Evolutionary conservation across 2,329 filamentous ascomycete genomes (phyloP), one percentile per base, ranked within the genome.

Genomic region (Eutypella sp.): DNA sequence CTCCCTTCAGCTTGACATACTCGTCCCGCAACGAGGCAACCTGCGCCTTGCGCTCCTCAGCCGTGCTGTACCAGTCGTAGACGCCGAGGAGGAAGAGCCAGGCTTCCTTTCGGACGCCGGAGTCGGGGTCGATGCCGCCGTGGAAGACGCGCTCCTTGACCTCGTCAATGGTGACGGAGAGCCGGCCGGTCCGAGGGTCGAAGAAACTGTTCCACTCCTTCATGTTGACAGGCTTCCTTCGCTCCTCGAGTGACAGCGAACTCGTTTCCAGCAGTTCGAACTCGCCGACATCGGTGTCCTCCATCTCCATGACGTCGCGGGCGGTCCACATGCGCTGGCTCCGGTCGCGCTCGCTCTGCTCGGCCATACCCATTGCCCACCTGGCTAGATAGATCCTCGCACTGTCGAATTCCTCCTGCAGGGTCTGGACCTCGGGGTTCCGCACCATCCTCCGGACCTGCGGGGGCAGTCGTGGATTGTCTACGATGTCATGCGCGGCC

Each of bases 331-430:
- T 91, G 40, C 91, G 77, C 65, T 91, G 86, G 42, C 83, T 87
- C 20, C 85, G 76, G 57, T 99, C 93, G 33, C 83, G 78, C 61
- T 99, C 93, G 58, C 91, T 92, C 70, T 99, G 93, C 65, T 99
- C 95, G 0, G 93, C 91, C 53, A 99, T 96, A 7, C 90, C 90
- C 93, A 99, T 97, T 2, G 93, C 93, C 93, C 93, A 99, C 52
- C 93, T 79, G 19, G 93, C 93, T 33, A 99, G 76, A 62, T 99
- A 99, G 48, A 99, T 77, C 53, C 93, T 81, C 4, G 95, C 93
- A 58, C 90, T 96, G 71, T 99, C 95, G 57, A 96, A 99, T 62
- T 99, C 95, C 49, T 97, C 91, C 62, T 96, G 91, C 19, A 99
- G 67, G 0, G 88, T 96, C 70, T 96, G 91, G 0, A 99, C 90